A percentile compares a stretch with the other conserved stretches of the same genome.
Conservation (phyloP, 129 eudicot genomes). For the Artemisia annua region DNA sequence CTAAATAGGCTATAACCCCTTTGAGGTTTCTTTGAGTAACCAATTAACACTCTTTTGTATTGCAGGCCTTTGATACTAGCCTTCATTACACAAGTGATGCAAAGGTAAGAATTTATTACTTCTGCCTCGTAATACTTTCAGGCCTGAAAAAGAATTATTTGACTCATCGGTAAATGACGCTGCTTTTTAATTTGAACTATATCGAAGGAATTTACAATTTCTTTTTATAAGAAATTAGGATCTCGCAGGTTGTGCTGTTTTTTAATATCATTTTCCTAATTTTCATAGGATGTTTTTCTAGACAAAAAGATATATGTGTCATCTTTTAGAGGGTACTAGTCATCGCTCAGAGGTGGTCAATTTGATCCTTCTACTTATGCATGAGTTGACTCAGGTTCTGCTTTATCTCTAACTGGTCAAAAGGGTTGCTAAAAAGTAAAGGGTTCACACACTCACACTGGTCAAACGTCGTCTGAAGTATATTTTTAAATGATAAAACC, state of each 20-base stretch:
- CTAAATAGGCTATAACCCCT: neutral
- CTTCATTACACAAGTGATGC: conserved; percentile 59
- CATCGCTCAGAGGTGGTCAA: too few relatives aligned
- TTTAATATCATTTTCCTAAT: neutral
- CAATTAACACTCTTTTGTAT: neutral
- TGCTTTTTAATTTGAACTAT: neutral
- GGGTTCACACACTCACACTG: too few relatives aligned
- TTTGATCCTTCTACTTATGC: too few relatives aligned
- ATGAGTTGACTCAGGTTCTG: too few relatives aligned
- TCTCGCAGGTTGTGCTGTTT: neutral
- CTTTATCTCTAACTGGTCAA: too few relatives aligned
- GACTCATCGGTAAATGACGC: conserved; percentile 1
- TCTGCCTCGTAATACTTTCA: neutral
- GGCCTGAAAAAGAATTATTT: neutral
- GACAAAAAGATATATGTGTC: neutral
- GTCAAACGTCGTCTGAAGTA: neutral
- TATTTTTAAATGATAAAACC: neutral
- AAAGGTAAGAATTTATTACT: conserved; percentile 39
- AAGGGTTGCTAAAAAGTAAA: too few relatives aligned
- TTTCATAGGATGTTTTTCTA: neutral
- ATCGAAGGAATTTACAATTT: neutral
- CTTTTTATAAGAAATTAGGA: neutral
- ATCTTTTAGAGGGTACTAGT: neutral
- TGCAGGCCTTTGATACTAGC: conserved; percentile 53
- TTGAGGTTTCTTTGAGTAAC: conserved; percentile 16